Evolutionary conservation across 805 yeast species (phyloP), one percentile per base, ranked within the genome.

Genomic region (Yamadazyma sp.): DNA sequence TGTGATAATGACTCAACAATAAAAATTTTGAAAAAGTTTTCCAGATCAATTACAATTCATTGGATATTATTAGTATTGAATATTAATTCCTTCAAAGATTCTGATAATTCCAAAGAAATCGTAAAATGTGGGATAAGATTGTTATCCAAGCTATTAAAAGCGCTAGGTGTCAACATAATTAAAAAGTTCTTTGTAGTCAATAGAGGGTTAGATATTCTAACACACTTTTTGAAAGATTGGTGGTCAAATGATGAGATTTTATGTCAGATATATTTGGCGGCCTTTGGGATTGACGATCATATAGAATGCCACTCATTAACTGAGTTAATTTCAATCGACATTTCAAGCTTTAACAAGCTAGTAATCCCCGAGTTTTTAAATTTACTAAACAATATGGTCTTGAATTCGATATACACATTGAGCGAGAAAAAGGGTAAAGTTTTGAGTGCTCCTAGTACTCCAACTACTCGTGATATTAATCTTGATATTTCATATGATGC

Each of bases 1-100:
- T 65, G 69, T 45, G 75, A 73, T 24, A 50, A 71, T 18, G 53
- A 55, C 8, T 54, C 65, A 0, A 52, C 68, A 0, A 50, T 63
- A 5, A 66, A 63, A 38, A 58, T 53, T 29, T 58, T 62, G 53
- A 73, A 56, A 52, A 71, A 56, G 47, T 69, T 57, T 47, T 72
- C 68, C 2, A 70, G 78, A 30, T 64, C 81, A 0, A 65, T 85
- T 2, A 74, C 86, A 1, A 67, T 80, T 5, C 82, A 81, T 49
- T 80, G 89, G 83, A 60, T 75, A 3, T 49, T 84, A 7, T 58
- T 84, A 8, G 52, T 83, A 10, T 50, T 83, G 9, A 58, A 74
- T 18, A 55, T 45, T 34, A 65, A 65, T 13, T 31, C 38, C 13
- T 12, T 36, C 12, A n/a, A 15, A n/a, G 21, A 18, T 10, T 23